Conservation (phyloP, 2,329 filamentous ascomycete species). For the Coniochaeta prunicola region DNA sequence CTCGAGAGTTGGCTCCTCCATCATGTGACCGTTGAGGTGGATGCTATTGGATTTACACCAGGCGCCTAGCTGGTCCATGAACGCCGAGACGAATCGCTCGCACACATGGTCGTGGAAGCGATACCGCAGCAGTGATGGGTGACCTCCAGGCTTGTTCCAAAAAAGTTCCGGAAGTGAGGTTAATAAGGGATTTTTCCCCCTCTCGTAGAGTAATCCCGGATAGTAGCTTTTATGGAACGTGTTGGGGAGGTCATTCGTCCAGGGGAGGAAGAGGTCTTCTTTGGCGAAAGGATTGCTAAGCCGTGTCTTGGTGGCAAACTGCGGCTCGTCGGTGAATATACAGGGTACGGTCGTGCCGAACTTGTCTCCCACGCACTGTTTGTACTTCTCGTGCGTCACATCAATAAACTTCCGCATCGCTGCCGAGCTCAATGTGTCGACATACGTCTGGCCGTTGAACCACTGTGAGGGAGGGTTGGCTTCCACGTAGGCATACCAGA, state of each 20-base stretch:
- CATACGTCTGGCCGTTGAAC: slow-evolving; percentile 23
- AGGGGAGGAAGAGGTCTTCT: slow-evolving; percentile 21
- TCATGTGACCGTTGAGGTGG: slow-evolving; percentile 22
- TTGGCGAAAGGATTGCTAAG: slow-evolving; percentile 14
- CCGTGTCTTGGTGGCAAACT: slow-evolving; percentile 22
- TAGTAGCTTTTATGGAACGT: slow-evolving; percentile 17
- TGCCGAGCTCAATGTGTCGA: slow-evolving; percentile 20
- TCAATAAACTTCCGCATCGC: slow-evolving; percentile 21
- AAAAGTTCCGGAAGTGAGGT: slow-evolving; percentile 18
- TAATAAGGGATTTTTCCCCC: slow-evolving; percentile 8
- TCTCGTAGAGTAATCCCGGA: slow-evolving; percentile 4
- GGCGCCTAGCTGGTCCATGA: slow-evolving; percentile 19
- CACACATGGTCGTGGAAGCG: slow-evolving; percentile 23
- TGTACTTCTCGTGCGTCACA: slow-evolving; percentile 22
- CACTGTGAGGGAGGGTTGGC: slow-evolving; percentile 18
- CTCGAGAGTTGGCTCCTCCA: slow-evolving; percentile 22
- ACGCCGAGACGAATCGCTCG: slow-evolving; percentile 21
- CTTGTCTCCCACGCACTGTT: slow-evolving; percentile 17
- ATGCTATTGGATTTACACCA: slow-evolving; percentile 21
- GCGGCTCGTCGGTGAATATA: slow-evolving; percentile 25
- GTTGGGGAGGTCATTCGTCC: slow-evolving; percentile 19
- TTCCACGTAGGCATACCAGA: slow-evolving; percentile 25
- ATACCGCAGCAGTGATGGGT: slow-evolving; percentile 18
- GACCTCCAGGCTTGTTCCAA: slow-evolving; percentile 20
- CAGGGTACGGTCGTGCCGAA: slow-evolving; percentile 21